Conservation (phyloP, 2,329 filamentous ascomycete genomes). For the Nothophaeocryptopus gaeumannii region DNA sequence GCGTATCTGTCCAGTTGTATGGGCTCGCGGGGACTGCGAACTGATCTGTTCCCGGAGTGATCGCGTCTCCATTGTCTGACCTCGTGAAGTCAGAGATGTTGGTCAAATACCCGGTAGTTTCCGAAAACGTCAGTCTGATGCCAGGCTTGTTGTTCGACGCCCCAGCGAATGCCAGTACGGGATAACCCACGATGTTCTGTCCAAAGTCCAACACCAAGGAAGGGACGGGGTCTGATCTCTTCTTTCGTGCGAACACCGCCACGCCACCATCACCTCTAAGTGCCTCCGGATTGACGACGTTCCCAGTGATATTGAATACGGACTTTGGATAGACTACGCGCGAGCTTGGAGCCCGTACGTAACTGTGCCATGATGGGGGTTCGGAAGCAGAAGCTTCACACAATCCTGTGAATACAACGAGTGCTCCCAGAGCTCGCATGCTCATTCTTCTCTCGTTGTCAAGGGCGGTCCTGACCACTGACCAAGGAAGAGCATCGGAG, state of each 20-base stretch:
- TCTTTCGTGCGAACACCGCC: background rate
- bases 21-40: background rate
- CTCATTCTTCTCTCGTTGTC: too few relatives aligned
- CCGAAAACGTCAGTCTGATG: background rate
- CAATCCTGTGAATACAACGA: too few relatives aligned
- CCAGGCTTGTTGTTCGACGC: background rate
- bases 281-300: too few relatives aligned
- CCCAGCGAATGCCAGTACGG: background rate
- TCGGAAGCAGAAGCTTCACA: too few relatives aligned
- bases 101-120: background rate
- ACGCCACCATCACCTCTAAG: background rate
- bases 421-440: too few relatives aligned
- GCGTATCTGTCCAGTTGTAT: background rate
- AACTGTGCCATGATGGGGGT: too few relatives aligned
- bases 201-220: background rate
- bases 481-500: too few relatives aligned
- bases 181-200: background rate
- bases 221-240: background rate
- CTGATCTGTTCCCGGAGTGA: background rate
- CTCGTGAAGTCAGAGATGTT: slow-evolving; percentile 1
- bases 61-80: background rate
- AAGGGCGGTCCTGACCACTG: too few relatives aligned
- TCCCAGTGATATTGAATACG: too few relatives aligned
- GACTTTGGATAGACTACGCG: too few relatives aligned
- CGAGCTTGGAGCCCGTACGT: too few relatives aligned